Evolutionary conservation across 2,329 filamentous ascomycete species (phyloP).

Genomic region (Trichoderma asperellum): DNA sequence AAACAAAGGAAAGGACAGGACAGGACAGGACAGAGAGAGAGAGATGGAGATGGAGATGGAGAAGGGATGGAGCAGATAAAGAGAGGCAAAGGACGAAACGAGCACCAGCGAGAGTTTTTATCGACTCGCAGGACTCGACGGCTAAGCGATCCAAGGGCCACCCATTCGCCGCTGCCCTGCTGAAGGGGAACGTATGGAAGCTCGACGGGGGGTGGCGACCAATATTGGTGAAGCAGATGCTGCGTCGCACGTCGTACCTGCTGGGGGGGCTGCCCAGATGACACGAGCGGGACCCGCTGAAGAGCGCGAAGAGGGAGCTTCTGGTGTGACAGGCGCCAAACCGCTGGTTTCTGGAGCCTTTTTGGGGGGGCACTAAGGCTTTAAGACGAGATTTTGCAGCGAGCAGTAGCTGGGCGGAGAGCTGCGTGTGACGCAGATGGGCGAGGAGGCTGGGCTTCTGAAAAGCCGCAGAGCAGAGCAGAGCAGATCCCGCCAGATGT

Average conservation of each 20-base stretch:
- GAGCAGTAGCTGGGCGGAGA: neutral
- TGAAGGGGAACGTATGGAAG: constrained; percentile 14
- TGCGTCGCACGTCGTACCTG: constrained; percentile 29
- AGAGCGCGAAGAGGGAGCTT: constrained; percentile 16
- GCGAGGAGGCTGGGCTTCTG: neutral
- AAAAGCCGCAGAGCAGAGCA: neutral
- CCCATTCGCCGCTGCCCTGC: constrained; percentile 28
- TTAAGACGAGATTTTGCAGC: neutral
- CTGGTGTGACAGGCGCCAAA: constrained; percentile 28
- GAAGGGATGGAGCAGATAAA: constrained; percentile 2
- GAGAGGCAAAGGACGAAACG: neutral
- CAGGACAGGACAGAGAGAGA: constrained; percentile 9
- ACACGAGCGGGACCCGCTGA: constrained; percentile 28
- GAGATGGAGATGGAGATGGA: constrained; percentile 13
- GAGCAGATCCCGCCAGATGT: constrained; percentile 10
- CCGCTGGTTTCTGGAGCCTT: constrained; percentile 11
- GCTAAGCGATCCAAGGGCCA: constrained; percentile 26
- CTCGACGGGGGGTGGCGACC: constrained; percentile 26
- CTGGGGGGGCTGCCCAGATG: constrained; percentile 29
- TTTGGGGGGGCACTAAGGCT: neutral
- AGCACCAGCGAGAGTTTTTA: constrained; percentile 19
- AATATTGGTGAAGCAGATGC: constrained; percentile 30
- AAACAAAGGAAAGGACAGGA: constrained; percentile 10
- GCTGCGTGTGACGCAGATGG: constrained; percentile 5
- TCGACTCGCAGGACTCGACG: constrained; percentile 12